Evolutionary conservation across 352 stramenopile species (phyloP), one percentile per base, ranked within the genome.

Genomic region (Phytophthora constricta): DNA sequence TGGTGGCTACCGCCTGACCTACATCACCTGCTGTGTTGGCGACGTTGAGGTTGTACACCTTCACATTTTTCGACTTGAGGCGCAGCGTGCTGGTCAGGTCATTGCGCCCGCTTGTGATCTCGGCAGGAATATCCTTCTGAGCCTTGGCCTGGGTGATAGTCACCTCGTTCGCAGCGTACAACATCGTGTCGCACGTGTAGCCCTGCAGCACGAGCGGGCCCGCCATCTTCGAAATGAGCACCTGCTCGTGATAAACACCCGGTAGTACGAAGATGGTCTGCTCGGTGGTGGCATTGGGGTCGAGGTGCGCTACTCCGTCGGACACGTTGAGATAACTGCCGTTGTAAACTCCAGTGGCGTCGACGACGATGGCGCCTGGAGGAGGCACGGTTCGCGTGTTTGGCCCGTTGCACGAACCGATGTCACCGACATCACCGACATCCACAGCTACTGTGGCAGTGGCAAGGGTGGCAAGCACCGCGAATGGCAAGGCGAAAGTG

Each of bases 11-110:
- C 0, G 54, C 62, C 25, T 70, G 54, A 20, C 62, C 55, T 7
- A 58, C 45, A 17, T 45, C 34, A 4, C 60, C 60, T 5, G 60
- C 60, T 22, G 51, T 61, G 42, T 67, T 67, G 50, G 50, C 59
- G 23, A 68, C 61, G 23, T 68, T 68, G 34, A 69, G 61, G 34
- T 69, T 69, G 53, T 69, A 69, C 26, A 69, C 46, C 13, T 69
- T 69, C 2, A 69, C 61, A 25, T 58, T 69, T n/a, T 28, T 31
- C 1, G 61, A 42, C 16, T 64, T 63, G 26, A 69, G 37, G 8
- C 54, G 47, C 26, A 70, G 28, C 22, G 62, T 70, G n/a, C 22
- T 56, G 11, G 62, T 70, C 46, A 59, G 48, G 31, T 64, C 62
- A 14, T 70, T 64, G 16, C 62, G 62, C 27, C 28, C 53, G 27